Conservation (phyloP, 371 early-diverging fungal species). For the Saksenaea oblongispora region DNA sequence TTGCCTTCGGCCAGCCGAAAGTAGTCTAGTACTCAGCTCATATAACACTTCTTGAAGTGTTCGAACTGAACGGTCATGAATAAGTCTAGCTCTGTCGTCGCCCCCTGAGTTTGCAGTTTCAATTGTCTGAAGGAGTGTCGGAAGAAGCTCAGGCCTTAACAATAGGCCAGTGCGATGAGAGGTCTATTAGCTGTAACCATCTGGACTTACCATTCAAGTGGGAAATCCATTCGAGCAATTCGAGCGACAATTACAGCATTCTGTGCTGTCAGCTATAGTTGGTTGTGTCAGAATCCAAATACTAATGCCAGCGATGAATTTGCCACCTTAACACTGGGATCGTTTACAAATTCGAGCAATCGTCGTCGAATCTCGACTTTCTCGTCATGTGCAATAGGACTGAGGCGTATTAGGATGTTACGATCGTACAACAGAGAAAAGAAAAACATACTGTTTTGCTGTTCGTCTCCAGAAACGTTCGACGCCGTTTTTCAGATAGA, state of each 20-base stretch:
- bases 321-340: constrained; percentile 68
- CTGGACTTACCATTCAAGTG: constrained; percentile 71
- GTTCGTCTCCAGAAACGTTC: constrained; percentile 88
- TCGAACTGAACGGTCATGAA: constrained; percentile 75
- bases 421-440: background rate
- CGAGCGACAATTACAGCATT: constrained; percentile 76
- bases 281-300: background rate
- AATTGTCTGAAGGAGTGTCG: constrained; percentile 61
- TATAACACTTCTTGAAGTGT: constrained; percentile 80
- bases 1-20: constrained; percentile 67
- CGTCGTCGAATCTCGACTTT: constrained; percentile 65
- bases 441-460: constrained; percentile 60
- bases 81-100: constrained; percentile 35
- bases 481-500: constrained; percentile 88
- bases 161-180: background rate
- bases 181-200: background rate
- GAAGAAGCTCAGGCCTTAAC: constrained; percentile 71
- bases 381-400: constrained; percentile 70
- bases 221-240: constrained; percentile 82
- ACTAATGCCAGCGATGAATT: background rate
- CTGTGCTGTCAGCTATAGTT: constrained; percentile 67
- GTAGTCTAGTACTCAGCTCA: constrained; percentile 74
- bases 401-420: constrained; percentile 19
- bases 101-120: constrained; percentile 47
- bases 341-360: constrained; percentile 62